Conservation (phyloP, 1,284 basidiomycete genomes). For the Sanguinoderma infundibulare region DNA sequence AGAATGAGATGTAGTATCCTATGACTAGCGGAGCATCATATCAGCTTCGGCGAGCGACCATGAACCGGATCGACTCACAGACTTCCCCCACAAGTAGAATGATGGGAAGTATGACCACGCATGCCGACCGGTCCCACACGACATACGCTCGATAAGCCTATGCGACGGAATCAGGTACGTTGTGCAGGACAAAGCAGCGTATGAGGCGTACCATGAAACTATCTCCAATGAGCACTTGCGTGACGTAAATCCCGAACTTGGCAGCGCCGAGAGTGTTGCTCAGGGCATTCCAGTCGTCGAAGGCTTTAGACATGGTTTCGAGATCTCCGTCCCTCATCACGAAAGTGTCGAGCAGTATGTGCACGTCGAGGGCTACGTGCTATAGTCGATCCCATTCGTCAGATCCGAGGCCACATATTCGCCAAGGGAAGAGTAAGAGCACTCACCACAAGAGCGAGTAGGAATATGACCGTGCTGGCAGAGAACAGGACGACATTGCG, state of each 20-base stretch:
- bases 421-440: background rate
- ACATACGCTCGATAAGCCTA: constrained; percentile 13
- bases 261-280: constrained; percentile 7
- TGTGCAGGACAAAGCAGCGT: too few species aligned
- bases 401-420: too few species aligned
- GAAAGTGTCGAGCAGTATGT: constrained; percentile 10
- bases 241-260: constrained; percentile 12
- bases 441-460: constrained; percentile 17
- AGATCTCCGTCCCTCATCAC: constrained; percentile 3
- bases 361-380: constrained; percentile 15
- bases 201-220: constrained; percentile 9
- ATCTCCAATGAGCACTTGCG: constrained; percentile 16
- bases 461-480: constrained; percentile 9
- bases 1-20: background rate
- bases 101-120: constrained; percentile 3
- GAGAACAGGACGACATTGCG: constrained; percentile 6
- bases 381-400: background rate
- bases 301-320: background rate
- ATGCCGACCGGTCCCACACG: constrained; percentile 10
- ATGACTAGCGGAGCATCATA: background rate
- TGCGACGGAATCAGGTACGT: background rate
- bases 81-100: constrained; percentile 1
- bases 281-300: constrained; percentile 3
- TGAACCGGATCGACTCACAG: background rate
- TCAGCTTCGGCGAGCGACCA: background rate